Evolutionary conservation across 768 basidiomycete genomes (phyloP).

Genomic region (Naematelia aurantialba): DNA sequence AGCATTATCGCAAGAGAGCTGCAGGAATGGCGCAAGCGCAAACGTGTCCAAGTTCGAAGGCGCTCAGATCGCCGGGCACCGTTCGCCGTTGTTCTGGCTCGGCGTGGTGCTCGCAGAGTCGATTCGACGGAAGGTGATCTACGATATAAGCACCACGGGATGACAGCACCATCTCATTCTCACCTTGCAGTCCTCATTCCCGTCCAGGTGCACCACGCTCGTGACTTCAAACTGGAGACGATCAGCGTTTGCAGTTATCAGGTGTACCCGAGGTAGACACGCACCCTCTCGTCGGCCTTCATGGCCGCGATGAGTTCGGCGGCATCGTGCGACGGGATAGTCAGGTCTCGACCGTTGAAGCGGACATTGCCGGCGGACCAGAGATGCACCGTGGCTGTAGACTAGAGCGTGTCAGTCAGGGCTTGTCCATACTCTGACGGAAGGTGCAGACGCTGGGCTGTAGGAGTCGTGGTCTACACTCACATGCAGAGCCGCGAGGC

Average conservation of each 20-base stretch:
- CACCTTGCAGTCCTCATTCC: slow-evolving; percentile 45
- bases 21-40: no score
- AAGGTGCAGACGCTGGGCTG: not conserved
- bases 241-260: slow-evolving; percentile 8
- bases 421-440: not conserved
- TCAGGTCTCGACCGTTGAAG: slow-evolving; percentile 32
- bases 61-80: not conserved
- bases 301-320: slow-evolving; percentile 31
- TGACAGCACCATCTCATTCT: not conserved
- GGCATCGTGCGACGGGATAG: slow-evolving; percentile 27
- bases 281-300: slow-evolving; percentile 30
- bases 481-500: slow-evolving; percentile 31
- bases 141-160: not conserved
- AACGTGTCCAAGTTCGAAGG: no score
- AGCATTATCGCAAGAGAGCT: no score
- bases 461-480: slow-evolving; percentile 9
- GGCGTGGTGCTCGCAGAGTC: not conserved
- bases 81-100: not conserved
- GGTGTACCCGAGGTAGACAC: slow-evolving; percentile 1
- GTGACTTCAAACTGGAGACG: slow-evolving; percentile 32
- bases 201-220: slow-evolving; percentile 21
- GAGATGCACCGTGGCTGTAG: slow-evolving; percentile 31
- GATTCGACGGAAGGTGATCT: slow-evolving; percentile 33
- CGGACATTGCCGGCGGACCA: slow-evolving; percentile 46
- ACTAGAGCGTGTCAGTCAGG: slow-evolving; percentile 11